Evolutionary conservation across 768 basidiomycete species (phyloP), one percentile per base, ranked within the genome.

Genomic region (Inosperma sp.): DNA sequence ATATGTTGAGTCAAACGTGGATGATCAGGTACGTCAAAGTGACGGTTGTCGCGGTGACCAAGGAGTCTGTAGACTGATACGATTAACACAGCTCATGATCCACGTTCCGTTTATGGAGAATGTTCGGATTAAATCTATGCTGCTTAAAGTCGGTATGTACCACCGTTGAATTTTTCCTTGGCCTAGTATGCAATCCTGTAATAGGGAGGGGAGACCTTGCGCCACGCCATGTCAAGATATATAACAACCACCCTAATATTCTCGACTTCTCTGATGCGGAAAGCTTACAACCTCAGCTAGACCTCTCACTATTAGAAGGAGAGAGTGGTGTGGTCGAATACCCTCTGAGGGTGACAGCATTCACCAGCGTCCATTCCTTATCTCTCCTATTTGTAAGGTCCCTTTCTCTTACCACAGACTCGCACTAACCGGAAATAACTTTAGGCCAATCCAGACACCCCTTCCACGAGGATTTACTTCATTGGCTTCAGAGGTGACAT

Each of bases 401-500:
- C 41, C 34, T 17, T 23, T 35, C n/a, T 42, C 31, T 21, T 53
- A 17, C 48, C 48, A 29, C 52, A 56, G 36, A 44, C 16, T 43
- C 23, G 39, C 25, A 21, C 29, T 37, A 2, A 27, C 19, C n/a
- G n/a, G 7, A 5, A 10, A 17, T 31, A 26, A 21, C 16, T 27
- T 29, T 36, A 79, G 48, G 80, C 89, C 34, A 72, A 88, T 2
- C 74, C 73, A 4, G 87, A 86, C 5, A 84, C 76, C 22, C 84
- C 88, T 6, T 55, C 68, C 14, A 79, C 85, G 3, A 71, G 85
- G 21, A 66, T 93, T 30, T 93, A 86, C 62, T 93, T 83, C 60
- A 60, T 93, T 35, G 90, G 90, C 16, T 93, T 93, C 74, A 86
- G 82, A 63, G 91, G 90, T 34, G 86, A 89, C 56, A 71, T 74